A percentile compares a stretch with the other conserved stretches of the same genome.
Evolutionary conservation across 2,329 filamentous ascomycete species (phyloP).

Genomic region (Ilyonectria robusta): DNA sequence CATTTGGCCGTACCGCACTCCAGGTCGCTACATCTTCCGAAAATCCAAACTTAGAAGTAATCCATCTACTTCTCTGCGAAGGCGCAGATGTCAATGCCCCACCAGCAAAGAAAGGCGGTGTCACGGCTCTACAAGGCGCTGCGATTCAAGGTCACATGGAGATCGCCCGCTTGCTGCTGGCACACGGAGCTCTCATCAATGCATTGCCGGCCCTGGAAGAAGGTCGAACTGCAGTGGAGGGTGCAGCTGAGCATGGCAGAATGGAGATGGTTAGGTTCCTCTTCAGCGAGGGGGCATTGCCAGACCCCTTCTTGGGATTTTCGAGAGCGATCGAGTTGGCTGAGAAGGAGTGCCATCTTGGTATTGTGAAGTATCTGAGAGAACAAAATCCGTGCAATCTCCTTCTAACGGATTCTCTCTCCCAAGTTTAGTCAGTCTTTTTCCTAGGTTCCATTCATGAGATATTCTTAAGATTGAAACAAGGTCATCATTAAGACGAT

Average conservation of each 20-base stretch:
- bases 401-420: not conserved
- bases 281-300: constrained; percentile 2
- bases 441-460: no score
- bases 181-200: not conserved
- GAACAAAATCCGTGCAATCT: not conserved
- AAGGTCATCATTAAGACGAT: no score
- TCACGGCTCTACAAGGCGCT: constrained; percentile 20
- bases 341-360: constrained; percentile 5
- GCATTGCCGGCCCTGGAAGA: not conserved
- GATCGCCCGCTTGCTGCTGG: not conserved
- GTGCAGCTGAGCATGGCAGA: constrained; percentile 24
- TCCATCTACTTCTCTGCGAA: not conserved
- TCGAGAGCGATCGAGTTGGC: constrained; percentile 7
- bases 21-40: not conserved
- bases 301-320: not conserved
- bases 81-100: constrained; percentile 10
- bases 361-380: not conserved
- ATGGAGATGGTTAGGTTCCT: constrained; percentile 19
- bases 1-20: not conserved
- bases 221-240: constrained; percentile 20
- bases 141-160: constrained; percentile 9
- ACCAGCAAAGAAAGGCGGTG: not conserved
- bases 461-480: no score
- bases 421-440: no score
- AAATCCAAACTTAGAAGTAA: not conserved